Conservation (phyloP, 352 stramenopile genomes). For the Phytophthora citricola region DNA sequence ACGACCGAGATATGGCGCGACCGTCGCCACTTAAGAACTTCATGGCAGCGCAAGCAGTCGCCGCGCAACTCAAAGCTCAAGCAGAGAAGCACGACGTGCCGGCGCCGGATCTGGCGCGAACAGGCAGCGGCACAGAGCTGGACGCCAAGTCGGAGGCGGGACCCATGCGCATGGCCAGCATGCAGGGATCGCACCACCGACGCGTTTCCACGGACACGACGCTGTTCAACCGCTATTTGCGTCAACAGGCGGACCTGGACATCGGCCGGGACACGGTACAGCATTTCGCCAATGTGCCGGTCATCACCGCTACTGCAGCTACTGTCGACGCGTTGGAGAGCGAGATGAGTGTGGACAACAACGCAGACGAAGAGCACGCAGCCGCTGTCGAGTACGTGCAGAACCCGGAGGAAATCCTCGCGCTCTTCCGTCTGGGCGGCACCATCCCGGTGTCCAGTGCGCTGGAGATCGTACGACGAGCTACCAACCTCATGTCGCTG, state of each 20-base stretch:
- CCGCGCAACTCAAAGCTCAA: slow-evolving; percentile 19
- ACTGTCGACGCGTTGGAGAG: slow-evolving; percentile 29
- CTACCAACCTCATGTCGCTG: slow-evolving; percentile 65
- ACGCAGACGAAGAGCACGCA: slow-evolving; percentile 32
- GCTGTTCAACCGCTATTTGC: slow-evolving; percentile 66
- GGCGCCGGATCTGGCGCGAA: slow-evolving; percentile 17
- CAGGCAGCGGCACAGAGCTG: slow-evolving; percentile 25
- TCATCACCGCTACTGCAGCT: slow-evolving; percentile 44
- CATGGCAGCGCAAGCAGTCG: slow-evolving; percentile 35
- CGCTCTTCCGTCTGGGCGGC: slow-evolving; percentile 47
- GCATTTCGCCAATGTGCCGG: slow-evolving; percentile 56
- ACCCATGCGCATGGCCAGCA: slow-evolving; percentile 56
- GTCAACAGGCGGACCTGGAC: slow-evolving; percentile 62
- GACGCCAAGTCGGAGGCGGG: slow-evolving; percentile 51
- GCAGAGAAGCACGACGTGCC: slow-evolving; percentile 16
- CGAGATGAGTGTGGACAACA: slow-evolving; percentile 47
- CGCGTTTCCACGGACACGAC: slow-evolving; percentile 79
- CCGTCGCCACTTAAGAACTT: slow-evolving; percentile 38
- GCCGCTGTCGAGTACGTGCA: slow-evolving; percentile 15
- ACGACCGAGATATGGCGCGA: slow-evolving; percentile 14
- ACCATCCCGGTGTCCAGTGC: slow-evolving; percentile 54
- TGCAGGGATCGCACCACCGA: slow-evolving; percentile 68
- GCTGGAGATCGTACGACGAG: slow-evolving; percentile 63
- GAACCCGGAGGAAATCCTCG: slow-evolving; percentile 41
- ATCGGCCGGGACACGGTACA: slow-evolving; percentile 63